Evolutionary conservation across 257 asterid species (phyloP).

Genomic region (Fraxinus cuspidata): DNA sequence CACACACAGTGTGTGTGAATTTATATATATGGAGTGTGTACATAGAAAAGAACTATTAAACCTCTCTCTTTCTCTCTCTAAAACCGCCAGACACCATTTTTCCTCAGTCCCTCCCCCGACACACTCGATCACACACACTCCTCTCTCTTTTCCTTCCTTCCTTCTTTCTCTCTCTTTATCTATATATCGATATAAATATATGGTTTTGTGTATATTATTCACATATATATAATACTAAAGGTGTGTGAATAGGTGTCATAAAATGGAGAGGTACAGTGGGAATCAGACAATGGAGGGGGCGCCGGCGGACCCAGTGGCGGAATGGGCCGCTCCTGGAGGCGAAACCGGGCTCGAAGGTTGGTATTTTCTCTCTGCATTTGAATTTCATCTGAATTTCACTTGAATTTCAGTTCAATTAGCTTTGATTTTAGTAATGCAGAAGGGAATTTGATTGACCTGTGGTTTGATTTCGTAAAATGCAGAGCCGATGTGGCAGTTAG

Average conservation of each 20-base stretch:
- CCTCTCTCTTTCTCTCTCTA: not conserved
- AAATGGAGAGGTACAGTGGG: constrained; percentile 63
- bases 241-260: not conserved
- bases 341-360: constrained; percentile 77
- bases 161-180: not conserved
- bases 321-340: constrained; percentile 79
- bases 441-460: constrained; percentile 34
- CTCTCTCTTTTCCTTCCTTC: not conserved
- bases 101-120: constrained; percentile 5
- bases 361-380: constrained; percentile 38
- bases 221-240: not conserved
- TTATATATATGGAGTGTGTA: not conserved
- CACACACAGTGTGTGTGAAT: not conserved
- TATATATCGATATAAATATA: not conserved
- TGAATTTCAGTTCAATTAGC: constrained; percentile 36
- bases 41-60: not conserved
- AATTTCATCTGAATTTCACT: constrained; percentile 49
- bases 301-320: constrained; percentile 68
- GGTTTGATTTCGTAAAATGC: constrained; percentile 53
- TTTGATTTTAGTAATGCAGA: constrained; percentile 33
- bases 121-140: constrained; percentile 1
- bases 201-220: not conserved
- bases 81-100: constrained; percentile 3
- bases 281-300: constrained; percentile 56
- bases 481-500: constrained; percentile 96